Evolutionary conservation across 2,329 filamentous ascomycete species (phyloP).

Genomic region (Paecilomyces fulvus): DNA sequence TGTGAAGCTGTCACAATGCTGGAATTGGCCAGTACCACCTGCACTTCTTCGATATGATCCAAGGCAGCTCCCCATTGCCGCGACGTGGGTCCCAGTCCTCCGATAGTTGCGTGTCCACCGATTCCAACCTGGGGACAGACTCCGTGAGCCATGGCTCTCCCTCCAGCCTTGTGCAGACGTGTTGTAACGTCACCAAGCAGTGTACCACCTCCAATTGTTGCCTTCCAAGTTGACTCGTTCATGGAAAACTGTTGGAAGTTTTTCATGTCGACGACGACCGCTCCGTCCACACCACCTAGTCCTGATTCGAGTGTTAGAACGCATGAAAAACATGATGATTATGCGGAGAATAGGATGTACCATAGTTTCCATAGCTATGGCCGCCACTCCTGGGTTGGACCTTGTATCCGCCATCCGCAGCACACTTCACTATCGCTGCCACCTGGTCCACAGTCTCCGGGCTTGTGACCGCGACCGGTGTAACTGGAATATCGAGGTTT

Average conservation of each 20-base stretch:
- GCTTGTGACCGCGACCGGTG: conserved; percentile 24
- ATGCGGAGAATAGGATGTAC: conserved; percentile 14
- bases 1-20: conserved; percentile 22
- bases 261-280: conserved; percentile 10
- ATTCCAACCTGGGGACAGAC: conserved; percentile 30
- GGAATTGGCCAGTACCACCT: conserved; percentile 39
- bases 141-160: conserved; percentile 31
- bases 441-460: conserved; percentile 33
- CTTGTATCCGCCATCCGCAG: conserved; percentile 32
- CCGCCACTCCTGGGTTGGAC: conserved; percentile 47
- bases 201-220: conserved; percentile 28
- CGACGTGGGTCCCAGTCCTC: conserved; percentile 32
- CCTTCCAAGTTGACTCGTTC: conserved; percentile 20
- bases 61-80: conserved; percentile 45
- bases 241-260: conserved; percentile 19
- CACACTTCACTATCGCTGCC: conserved; percentile 40
- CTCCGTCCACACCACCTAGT: conserved; percentile 25
- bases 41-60: conserved; percentile 42
- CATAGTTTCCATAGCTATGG: conserved; percentile 47
- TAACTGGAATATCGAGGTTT: conserved; percentile 23
- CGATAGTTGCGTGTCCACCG: conserved; percentile 34
- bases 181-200: conserved; percentile 24
- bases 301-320: conserved; percentile 9
- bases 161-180: conserved; percentile 20
- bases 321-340: not conserved